These are phyloP conservation scores for Nephelium lappaceum DNA, from an alignment of 345 rosid genomes.

Conservation along the genomic window DNA sequence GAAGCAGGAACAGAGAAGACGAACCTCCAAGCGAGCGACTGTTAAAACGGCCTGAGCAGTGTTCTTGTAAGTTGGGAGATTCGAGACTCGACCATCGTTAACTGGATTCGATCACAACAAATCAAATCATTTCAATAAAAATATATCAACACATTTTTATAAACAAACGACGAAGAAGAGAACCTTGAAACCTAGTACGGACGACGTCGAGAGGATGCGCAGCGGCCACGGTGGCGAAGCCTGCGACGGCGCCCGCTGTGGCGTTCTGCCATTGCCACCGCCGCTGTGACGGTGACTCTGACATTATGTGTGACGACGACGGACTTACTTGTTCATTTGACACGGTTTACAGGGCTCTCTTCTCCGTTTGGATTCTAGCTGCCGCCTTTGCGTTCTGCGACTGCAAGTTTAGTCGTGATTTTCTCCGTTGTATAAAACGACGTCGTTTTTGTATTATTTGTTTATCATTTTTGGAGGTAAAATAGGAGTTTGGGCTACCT, in stretches of 20 bases:
- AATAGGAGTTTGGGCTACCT: too few species aligned
- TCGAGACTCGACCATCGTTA: constrained; percentile 69
- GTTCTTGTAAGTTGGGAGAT: constrained; percentile 76
- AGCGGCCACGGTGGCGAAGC: constrained; percentile 82
- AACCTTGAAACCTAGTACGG: constrained; percentile 94
- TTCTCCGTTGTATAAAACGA: too few species aligned
- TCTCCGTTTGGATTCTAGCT: neutral
- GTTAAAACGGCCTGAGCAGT: constrained; percentile 77
- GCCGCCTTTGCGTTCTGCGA: neutral
- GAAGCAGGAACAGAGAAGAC: neutral
- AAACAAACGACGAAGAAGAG: neutral
- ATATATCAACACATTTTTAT: neutral
- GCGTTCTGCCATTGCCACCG: constrained; percentile 88
- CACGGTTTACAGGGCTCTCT: too few species aligned
- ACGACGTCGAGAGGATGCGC: constrained; percentile 94
- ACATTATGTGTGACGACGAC: neutral
- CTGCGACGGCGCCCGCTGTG: constrained; percentile 84
- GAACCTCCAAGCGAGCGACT: constrained; percentile 80
- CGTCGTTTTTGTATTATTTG: too few species aligned
- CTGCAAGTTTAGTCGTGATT: too few species aligned
- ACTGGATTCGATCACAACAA: constrained; percentile 40
- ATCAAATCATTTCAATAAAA: constrained; percentile 2
- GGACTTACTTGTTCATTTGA: neutral
- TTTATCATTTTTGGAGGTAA: too few species aligned
- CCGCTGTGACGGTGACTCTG: constrained; percentile 18